A percentile compares a stretch with the other conserved stretches of the same genome.
Conservation (phyloP, 441 rosid genomes). For the Macaranga tanarius region DNA sequence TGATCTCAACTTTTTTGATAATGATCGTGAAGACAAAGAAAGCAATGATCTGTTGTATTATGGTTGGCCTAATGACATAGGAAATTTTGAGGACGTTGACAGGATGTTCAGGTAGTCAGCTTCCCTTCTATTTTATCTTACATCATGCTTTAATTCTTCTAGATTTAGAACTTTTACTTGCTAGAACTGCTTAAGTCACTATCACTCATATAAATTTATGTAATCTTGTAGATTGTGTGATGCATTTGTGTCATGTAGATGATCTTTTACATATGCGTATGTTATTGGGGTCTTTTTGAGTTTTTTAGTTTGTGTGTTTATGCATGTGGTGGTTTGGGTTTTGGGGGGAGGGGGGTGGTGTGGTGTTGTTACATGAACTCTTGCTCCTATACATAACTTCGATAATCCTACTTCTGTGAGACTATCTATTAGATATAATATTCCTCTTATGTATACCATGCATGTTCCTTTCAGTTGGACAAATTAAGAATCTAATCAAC, state of each 20-base stretch:
- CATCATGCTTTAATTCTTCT: constrained; percentile 1
- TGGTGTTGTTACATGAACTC: too few relatives aligned
- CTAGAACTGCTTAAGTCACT: neutral
- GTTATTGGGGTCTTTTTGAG: too few relatives aligned
- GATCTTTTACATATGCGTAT: neutral
- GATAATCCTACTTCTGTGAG: neutral
- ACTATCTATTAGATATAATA: neutral
- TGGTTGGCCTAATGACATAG: constrained; percentile 78
- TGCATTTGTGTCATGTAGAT: neutral
- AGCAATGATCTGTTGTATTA: constrained; percentile 57
- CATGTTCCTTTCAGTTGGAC: neutral
- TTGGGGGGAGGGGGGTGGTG: too few relatives aligned
- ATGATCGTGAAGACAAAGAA: constrained; percentile 55
- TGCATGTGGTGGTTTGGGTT: too few relatives aligned
- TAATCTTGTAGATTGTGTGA: neutral
- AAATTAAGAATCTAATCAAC: neutral
- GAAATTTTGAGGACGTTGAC: constrained; percentile 88
- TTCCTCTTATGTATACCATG: too few relatives aligned
- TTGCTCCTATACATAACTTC: neutral
- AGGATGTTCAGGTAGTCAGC: constrained; percentile 72
- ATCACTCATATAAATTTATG: neutral
- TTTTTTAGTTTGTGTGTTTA: too few relatives aligned
- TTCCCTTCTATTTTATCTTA: neutral
- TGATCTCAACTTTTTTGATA: constrained; percentile 56
- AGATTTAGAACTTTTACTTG: neutral